Percentiles rank a stretch among this genome's conserved stretches.
These are phyloP conservation scores for Lophiostoma macrostomum DNA, from an alignment of 495 filamentous ascomycete genomes.

Conservation along the genomic window DNA sequence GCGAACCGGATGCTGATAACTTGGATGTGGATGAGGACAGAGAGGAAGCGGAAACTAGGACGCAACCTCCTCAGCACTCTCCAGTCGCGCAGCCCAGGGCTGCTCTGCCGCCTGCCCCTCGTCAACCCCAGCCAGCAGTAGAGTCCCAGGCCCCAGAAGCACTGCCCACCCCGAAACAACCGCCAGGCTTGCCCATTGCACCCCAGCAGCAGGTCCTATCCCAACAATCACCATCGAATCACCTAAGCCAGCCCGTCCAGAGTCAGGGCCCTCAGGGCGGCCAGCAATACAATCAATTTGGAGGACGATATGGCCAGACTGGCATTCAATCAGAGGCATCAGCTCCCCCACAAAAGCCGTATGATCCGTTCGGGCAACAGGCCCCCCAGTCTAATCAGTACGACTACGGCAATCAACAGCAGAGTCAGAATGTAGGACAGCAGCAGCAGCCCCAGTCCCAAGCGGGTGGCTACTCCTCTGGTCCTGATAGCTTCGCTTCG, in stretches of 20 bases:
- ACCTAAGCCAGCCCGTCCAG: conserved; percentile 47
- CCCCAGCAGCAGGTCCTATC: conserved; percentile 43
- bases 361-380: conserved; percentile 84
- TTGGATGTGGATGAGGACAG: conserved; percentile 90
- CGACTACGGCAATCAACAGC: conserved; percentile 51
- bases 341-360: conserved; percentile 71
- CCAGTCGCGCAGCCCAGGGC: conserved; percentile 86
- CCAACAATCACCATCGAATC: conserved; percentile 46
- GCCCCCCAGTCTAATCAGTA: conserved; percentile 53
- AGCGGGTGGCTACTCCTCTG: conserved; percentile 64
- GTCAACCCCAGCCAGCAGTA: conserved; percentile 35
- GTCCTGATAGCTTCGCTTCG: conserved; percentile 74
- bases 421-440: conserved; percentile 46
- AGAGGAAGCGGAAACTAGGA: conserved; percentile 90
- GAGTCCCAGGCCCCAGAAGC: conserved; percentile 31
- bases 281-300: conserved; percentile 58
- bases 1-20: conserved; percentile 53
- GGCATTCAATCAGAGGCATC: conserved; percentile 54
- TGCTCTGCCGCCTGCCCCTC: conserved; percentile 74
- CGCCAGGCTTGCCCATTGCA: conserved; percentile 46
- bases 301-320: conserved; percentile 65
- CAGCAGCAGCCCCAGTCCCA: conserved; percentile 48
- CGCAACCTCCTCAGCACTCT: conserved; percentile 91
- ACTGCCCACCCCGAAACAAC: conserved; percentile 45
- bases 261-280: conserved; percentile 38